These are phyloP conservation scores for Rhinocladiella similis DNA, from an alignment of 2,329 filamentous ascomycete genomes.

Conservation along the genomic window DNA sequence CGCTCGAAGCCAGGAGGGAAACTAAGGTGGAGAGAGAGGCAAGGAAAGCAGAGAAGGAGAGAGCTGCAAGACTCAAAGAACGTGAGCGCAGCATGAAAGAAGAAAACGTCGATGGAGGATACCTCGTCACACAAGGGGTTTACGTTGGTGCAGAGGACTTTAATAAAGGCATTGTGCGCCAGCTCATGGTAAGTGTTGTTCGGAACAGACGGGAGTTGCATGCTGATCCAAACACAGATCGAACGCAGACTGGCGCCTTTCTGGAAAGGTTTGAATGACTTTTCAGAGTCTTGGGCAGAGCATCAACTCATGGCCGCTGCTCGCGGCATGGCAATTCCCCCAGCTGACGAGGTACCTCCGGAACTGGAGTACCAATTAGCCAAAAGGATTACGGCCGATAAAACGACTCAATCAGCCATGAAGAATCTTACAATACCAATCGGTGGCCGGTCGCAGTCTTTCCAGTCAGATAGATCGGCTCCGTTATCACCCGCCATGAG, in stretches of 20 bases:
- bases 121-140: constrained; percentile 87
- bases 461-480: constrained; percentile 70
- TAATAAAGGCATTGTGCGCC: constrained; percentile 81
- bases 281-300: constrained; percentile 86
- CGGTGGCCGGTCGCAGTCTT: constrained; percentile 72
- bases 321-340: constrained; percentile 78
- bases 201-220: constrained; percentile 54
- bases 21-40: constrained; percentile 91
- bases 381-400: constrained; percentile 46
- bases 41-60: constrained; percentile 78
- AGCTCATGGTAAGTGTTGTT: constrained; percentile 71
- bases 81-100: constrained; percentile 86
- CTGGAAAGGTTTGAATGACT: constrained; percentile 90
- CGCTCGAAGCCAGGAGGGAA: constrained; percentile 68
- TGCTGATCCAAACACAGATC: constrained; percentile 61
- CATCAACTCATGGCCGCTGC: constrained; percentile 92
- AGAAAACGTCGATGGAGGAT: constrained; percentile 92
- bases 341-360: constrained; percentile 77
- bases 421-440: constrained; percentile 79
- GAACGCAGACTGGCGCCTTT: constrained; percentile 91
- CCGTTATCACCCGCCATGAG: constrained; percentile 60
- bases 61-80: constrained; percentile 73
- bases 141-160: constrained; percentile 94
- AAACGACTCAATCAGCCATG: constrained; percentile 60
- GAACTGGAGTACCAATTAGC: constrained; percentile 60